Percentiles rank a stretch among this genome's conserved stretches.
Evolutionary conservation across 352 stramenopile species (phyloP).

Genomic region (Pythium oligandrum): DNA sequence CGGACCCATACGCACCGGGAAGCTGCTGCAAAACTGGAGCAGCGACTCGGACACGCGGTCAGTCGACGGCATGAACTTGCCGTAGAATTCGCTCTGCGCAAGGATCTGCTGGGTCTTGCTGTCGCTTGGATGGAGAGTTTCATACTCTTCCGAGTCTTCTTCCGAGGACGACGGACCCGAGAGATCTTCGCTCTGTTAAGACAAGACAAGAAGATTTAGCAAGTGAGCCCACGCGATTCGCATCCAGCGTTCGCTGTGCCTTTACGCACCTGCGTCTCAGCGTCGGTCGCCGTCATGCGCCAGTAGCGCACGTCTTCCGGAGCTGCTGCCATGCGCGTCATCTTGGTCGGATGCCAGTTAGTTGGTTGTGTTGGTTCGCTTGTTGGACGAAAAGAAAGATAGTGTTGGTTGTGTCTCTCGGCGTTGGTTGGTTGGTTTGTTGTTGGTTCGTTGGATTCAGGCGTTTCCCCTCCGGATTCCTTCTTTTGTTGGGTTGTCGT

Average conservation of each 20-base stretch:
- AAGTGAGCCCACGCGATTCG: too few species aligned
- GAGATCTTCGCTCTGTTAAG: too few species aligned
- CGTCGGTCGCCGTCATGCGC: neutral
- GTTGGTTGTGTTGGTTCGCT: neutral
- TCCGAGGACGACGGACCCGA: constrained; percentile 13
- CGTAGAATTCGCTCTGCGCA: constrained; percentile 45
- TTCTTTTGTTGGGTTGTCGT: too few species aligned
- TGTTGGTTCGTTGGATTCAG: too few species aligned
- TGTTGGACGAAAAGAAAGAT: too few species aligned
- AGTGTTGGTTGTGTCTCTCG: too few species aligned
- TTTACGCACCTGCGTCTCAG: too few species aligned
- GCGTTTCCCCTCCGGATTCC: too few species aligned
- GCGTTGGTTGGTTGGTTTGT: too few species aligned
- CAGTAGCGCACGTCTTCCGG: constrained; percentile 21
- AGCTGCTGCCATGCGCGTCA: neutral
- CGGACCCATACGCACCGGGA: constrained; percentile 43
- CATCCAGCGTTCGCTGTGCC: too few species aligned
- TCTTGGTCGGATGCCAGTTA: neutral
- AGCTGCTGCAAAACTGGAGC: constrained; percentile 57
- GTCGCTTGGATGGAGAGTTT: constrained; percentile 48
- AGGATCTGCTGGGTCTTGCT: constrained; percentile 41
- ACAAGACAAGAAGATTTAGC: too few species aligned
- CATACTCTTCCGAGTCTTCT: constrained; percentile 38
- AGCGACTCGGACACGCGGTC: constrained; percentile 50
- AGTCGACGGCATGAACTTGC: constrained; percentile 37